Conservation (phyloP, 2,329 filamentous ascomycete genomes). For the Fusarium multiceps region DNA sequence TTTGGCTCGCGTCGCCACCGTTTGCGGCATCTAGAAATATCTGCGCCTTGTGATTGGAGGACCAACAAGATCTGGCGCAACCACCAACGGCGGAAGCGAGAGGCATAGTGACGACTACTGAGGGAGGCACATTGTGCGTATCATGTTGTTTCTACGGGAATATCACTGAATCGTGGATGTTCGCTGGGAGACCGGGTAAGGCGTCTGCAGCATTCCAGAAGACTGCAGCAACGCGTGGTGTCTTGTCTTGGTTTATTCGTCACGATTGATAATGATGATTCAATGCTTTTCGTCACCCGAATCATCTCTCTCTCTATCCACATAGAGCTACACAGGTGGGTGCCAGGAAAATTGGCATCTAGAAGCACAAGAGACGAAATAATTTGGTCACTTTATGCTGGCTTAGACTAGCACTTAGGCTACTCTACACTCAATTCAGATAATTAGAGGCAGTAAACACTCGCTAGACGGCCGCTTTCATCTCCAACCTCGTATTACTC, state of each 20-base stretch:
- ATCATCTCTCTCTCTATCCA: too few species aligned
- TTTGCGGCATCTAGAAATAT: conserved; percentile 17
- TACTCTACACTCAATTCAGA: not conserved
- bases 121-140: not conserved
- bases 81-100: conserved; percentile 25
- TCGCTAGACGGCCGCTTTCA: not conserved
- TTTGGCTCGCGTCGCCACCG: conserved; percentile 18
- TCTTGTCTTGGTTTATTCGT: not conserved
- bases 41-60: conserved; percentile 10
- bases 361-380: not conserved
- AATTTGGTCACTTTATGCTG: not conserved
- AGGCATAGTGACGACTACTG: not conserved
- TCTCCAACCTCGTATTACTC: conserved; percentile 19
- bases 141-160: conserved; percentile 11
- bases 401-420: too few species aligned
- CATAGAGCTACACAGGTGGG: too few species aligned
- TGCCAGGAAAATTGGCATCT: accelerated
- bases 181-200: conserved; percentile 19
- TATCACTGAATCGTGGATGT: conserved; percentile 50
- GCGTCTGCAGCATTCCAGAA: conserved; percentile 13
- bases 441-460: not conserved
- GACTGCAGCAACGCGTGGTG: conserved; percentile 1
- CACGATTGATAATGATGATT: conserved; percentile 3
- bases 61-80: conserved; percentile 18
- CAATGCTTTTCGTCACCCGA: not conserved